phyloP scores from a whole-genome alignment of 495 filamentous ascomycete genomes.

The Cercophora samala region DNA sequence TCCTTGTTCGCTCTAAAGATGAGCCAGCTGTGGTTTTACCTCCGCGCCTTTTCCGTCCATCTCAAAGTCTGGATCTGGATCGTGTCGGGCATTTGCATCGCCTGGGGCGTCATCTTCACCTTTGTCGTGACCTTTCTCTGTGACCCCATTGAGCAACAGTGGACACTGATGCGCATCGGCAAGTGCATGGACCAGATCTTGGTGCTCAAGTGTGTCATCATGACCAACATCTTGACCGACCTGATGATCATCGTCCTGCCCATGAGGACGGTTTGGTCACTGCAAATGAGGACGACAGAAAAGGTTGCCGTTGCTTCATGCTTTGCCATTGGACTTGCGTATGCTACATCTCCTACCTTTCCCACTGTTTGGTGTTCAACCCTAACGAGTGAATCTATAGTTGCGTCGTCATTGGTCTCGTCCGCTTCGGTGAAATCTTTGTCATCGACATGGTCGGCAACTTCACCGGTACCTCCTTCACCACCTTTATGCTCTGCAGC shows the following conservation, averaged over 20 bases:
- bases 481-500: slow-evolving; percentile 12
- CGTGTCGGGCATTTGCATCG: background rate
- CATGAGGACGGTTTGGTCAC: slow-evolving; percentile 7
- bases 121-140: slow-evolving; percentile 9
- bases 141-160: slow-evolving; percentile 2
- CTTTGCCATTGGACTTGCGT: slow-evolving; percentile 12
- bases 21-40: slow-evolving; percentile 7
- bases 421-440: slow-evolving; percentile 5
- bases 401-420: slow-evolving; percentile 8
- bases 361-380: background rate
- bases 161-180: background rate
- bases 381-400: background rate
- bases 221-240: slow-evolving; percentile 10
- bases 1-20: slow-evolving; percentile 3
- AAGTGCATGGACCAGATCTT: slow-evolving; percentile 9
- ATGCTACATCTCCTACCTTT: background rate
- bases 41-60: slow-evolving; percentile 1
- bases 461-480: slow-evolving; percentile 9
- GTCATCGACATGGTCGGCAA: slow-evolving; percentile 9
- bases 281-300: slow-evolving; percentile 10
- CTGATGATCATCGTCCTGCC: slow-evolving; percentile 7
- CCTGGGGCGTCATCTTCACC: slow-evolving; percentile 2
- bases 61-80: slow-evolving; percentile 2
- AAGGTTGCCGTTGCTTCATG: slow-evolving; percentile 5
- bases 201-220: slow-evolving; percentile 10